phyloP scores from a whole-genome alignment of 2,329 filamentous ascomycete species.

The Phialophora verrucosa region DNA sequence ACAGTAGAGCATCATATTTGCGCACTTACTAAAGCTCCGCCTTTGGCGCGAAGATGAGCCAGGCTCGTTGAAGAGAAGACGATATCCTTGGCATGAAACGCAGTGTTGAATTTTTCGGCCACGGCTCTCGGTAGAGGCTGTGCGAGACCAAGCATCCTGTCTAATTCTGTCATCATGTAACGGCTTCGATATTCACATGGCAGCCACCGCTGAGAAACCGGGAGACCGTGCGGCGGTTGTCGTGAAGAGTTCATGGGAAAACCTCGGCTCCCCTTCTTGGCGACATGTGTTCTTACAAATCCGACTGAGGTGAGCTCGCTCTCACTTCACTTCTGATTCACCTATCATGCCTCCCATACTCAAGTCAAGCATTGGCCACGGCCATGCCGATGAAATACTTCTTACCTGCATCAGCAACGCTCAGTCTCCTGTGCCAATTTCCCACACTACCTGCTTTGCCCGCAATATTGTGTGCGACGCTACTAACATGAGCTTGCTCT shows the following conservation, averaged over 20 bases:
- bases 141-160: slow-evolving; percentile 24
- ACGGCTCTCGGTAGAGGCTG: slow-evolving; percentile 32
- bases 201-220: neutral
- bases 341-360: neutral
- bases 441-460: neutral
- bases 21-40: slow-evolving; percentile 33
- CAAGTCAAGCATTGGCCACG: neutral
- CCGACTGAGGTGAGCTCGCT: neutral
- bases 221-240: too few relatives aligned
- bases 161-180: slow-evolving; percentile 25
- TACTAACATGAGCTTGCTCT: neutral
- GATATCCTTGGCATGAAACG: slow-evolving; percentile 33
- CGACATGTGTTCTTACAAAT: neutral
- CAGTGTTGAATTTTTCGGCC: slow-evolving; percentile 31
- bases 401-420: neutral
- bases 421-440: neutral
- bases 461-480: neutral
- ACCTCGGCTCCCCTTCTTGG: neutral
- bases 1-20: neutral
- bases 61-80: slow-evolving; percentile 39
- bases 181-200: neutral
- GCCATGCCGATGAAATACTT: neutral
- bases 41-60: slow-evolving; percentile 27
- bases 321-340: neutral
- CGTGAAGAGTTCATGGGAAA: neutral